These are phyloP conservation scores for Takakia lepidozioides DNA, from an alignment of 225 moss, liverwort and hornwort genomes.

Conservation along the genomic window DNA sequence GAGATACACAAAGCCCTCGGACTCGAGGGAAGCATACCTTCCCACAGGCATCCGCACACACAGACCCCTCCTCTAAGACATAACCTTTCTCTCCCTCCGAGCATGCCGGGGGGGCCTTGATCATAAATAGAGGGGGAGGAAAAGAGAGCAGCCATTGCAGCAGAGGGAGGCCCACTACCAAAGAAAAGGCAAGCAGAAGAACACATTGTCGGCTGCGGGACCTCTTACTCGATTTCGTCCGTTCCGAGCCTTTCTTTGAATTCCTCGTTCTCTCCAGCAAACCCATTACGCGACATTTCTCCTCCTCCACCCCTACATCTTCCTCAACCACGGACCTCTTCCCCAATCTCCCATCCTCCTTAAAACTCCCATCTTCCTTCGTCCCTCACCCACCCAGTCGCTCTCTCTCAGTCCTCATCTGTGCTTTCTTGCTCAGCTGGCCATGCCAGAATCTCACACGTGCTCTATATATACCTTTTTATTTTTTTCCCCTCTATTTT, in stretches of 20 bases:
- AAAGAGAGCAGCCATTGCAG: conserved; percentile 48
- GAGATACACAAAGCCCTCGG: conserved; percentile 51
- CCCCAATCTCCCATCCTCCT: conserved; percentile 2
- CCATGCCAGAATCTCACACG: too few species aligned
- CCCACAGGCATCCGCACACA: conserved; percentile 49
- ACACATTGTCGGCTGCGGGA: conserved; percentile 22
- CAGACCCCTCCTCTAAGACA: conserved; percentile 23
- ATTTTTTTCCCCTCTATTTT: too few species aligned
- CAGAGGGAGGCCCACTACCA: conserved; percentile 34
- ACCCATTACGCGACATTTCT: too few species aligned
- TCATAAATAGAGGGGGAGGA: conserved; percentile 30
- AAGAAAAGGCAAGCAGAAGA: conserved; percentile 29
- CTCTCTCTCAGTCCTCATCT: too few species aligned
- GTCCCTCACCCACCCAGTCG: conserved; percentile 14
- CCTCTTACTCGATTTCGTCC: conserved; percentile 27
- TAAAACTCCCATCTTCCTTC: neutral
- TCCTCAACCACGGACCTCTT: neutral
- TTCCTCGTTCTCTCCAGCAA: conserved; percentile 23
- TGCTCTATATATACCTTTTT: too few species aligned
- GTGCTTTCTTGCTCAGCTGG: too few species aligned
- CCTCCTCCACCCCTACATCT: neutral
- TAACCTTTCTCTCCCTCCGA: conserved; percentile 21
- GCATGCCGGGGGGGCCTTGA: conserved; percentile 16
- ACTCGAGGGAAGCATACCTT: conserved; percentile 61
- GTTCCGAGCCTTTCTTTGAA: conserved; percentile 24